A percentile compares a stretch with the other conserved stretches of the same genome.
These are phyloP conservation scores for Limonium bicolor DNA, from an alignment of 148 eudicot genomes.

Conservation along the genomic window DNA sequence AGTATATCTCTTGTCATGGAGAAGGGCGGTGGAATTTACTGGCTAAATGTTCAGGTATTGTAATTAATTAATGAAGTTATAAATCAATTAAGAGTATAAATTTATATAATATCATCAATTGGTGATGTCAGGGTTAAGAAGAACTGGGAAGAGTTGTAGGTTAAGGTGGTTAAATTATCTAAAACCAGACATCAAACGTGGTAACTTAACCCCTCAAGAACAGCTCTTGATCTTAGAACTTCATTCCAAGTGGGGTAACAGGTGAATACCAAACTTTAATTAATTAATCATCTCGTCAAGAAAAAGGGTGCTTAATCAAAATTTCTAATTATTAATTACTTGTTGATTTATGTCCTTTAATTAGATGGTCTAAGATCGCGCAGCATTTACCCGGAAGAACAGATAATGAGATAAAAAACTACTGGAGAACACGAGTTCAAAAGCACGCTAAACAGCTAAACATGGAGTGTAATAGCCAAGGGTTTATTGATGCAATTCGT, in stretches of 20 bases:
- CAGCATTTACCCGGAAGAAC: conserved; percentile 60
- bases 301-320: neutral
- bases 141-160: conserved; percentile 89
- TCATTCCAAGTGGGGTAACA: conserved; percentile 78
- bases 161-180: conserved; percentile 76
- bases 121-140: conserved; percentile 40
- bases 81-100: neutral
- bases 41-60: conserved; percentile 59
- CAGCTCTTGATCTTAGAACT: conserved; percentile 67
- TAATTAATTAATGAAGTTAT: too few species aligned
- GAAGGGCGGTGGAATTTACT: conserved; percentile 77
- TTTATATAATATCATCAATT: neutral
- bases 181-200: conserved; percentile 71
- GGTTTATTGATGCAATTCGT: conserved; percentile 20
- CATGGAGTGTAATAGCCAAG: conserved; percentile 13
- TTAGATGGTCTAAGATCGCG: conserved; percentile 69
- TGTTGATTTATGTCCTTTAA: neutral
- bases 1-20: conserved; percentile 41
- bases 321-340: neutral
- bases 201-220: conserved; percentile 66
- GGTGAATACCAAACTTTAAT: conserved; percentile 13
- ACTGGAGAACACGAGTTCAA: conserved; percentile 74
- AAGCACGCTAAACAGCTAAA: conserved; percentile 35
- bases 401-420: conserved; percentile 55
- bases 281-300: neutral